A percentile compares a stretch with the other conserved stretches of the same genome.
phyloP scores from a whole-genome alignment of 495 filamentous ascomycete species.

The Aspergillus indologenus region DNA sequence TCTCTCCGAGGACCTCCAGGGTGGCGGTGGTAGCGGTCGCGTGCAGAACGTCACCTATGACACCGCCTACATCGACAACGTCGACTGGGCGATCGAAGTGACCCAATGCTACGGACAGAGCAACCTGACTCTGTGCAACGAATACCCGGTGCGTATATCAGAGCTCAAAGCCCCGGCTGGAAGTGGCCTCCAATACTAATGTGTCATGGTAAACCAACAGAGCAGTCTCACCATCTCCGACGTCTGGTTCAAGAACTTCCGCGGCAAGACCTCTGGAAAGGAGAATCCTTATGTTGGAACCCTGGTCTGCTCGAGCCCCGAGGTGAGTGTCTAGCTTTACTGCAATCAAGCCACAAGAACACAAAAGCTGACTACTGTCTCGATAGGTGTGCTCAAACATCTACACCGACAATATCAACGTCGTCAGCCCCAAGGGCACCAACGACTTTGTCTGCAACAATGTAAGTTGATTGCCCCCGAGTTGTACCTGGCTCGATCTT shows the following conservation, averaged over 20 bases:
- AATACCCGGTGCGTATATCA: constrained; percentile 48
- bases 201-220: constrained; percentile 16
- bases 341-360: not conserved
- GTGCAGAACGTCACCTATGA: constrained; percentile 59
- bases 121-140: constrained; percentile 58
- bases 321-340: constrained; percentile 29
- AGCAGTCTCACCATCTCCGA: constrained; percentile 57
- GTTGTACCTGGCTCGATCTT: not conserved
- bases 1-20: constrained; percentile 55
- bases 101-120: constrained; percentile 65
- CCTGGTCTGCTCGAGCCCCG: constrained; percentile 55
- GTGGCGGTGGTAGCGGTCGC: constrained; percentile 55
- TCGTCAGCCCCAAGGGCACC: constrained; percentile 49
- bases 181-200: not conserved
- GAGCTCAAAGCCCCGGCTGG: no score
- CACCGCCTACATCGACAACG: constrained; percentile 52
- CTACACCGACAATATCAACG: constrained; percentile 47
- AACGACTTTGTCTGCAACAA: constrained; percentile 52
- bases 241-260: constrained; percentile 51
- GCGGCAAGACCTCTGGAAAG: constrained; percentile 52
- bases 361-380: constrained; percentile 6
- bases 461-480: constrained; percentile 38
- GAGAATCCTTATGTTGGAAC: constrained; percentile 50
- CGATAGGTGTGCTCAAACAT: constrained; percentile 52
- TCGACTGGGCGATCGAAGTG: constrained; percentile 63